A percentile compares a stretch with the other conserved stretches of the same genome.
Evolutionary conservation across 2,329 filamentous ascomycete species (phyloP).

Genomic region (Rhytidhysteron rufulum): DNA sequence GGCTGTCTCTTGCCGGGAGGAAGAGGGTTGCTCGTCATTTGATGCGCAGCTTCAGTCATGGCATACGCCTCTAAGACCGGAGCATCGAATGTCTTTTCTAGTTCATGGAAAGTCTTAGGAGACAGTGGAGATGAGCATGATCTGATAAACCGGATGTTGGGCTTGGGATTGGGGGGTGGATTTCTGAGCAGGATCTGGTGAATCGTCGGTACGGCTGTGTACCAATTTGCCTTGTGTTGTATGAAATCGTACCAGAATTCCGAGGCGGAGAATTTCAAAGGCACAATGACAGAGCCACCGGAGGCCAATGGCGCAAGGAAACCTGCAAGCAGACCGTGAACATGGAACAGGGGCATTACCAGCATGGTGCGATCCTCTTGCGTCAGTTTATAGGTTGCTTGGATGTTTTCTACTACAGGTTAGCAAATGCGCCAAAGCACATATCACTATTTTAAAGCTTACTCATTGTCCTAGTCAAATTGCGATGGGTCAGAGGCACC

Average conservation of each 20-base stretch:
- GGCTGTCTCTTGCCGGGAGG: constrained; percentile 70
- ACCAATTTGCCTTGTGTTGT: constrained; percentile 77
- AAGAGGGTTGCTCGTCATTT: constrained; percentile 68
- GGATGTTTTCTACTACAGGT: constrained; percentile 61
- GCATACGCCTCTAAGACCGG: constrained; percentile 87
- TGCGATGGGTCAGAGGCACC: constrained; percentile 75
- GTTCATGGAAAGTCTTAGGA: constrained; percentile 74
- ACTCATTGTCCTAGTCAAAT: constrained; percentile 78
- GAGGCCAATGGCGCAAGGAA: constrained; percentile 74
- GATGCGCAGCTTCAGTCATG: constrained; percentile 86
- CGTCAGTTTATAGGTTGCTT: constrained; percentile 70
- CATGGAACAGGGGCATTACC: constrained; percentile 89
- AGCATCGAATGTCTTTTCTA: constrained; percentile 71
- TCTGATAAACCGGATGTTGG: constrained; percentile 78
- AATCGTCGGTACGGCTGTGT: constrained; percentile 89
- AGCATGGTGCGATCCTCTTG: constrained; percentile 73
- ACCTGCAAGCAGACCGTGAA: constrained; percentile 80
- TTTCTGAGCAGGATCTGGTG: constrained; percentile 82
- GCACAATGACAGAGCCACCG: constrained; percentile 76
- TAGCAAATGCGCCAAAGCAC: constrained; percentile 5
- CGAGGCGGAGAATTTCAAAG: constrained; percentile 72
- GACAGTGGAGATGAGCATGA: constrained; percentile 82
- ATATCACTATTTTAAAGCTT: constrained; percentile 22
- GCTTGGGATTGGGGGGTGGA: constrained; percentile 63
- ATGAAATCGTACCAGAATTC: constrained; percentile 80